A percentile compares a stretch with the other conserved stretches of the same genome.
phyloP scores from a whole-genome alignment of 352 stramenopile genomes.

The Pseudoperonospora humuli region DNA sequence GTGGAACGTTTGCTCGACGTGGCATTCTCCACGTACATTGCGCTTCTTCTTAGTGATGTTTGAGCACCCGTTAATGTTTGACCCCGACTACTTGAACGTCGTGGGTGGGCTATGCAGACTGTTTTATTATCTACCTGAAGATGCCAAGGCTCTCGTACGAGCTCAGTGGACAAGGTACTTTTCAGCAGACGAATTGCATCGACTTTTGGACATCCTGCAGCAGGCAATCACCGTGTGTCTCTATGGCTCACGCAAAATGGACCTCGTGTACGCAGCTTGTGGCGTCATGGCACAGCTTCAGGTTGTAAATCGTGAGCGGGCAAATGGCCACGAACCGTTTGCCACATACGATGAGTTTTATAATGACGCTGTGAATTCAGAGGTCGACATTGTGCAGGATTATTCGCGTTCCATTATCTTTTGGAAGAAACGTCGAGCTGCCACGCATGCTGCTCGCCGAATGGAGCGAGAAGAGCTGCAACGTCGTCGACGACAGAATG shows the following conservation, averaged over 20 bases:
- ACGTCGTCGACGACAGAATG: constrained; percentile 10
- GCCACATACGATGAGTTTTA: constrained; percentile 70
- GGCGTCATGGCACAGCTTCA: constrained; percentile 61
- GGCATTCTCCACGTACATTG: constrained; percentile 32
- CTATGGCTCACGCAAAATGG: constrained; percentile 62
- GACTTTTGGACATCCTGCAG: constrained; percentile 62
- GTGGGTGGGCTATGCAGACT: constrained; percentile 60
- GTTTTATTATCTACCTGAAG: constrained; percentile 47
- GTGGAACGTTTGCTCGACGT: constrained; percentile 72
- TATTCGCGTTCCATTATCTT: constrained; percentile 69
- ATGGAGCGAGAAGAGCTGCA: constrained; percentile 14
- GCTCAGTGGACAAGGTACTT: constrained; percentile 48
- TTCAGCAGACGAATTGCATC: constrained; percentile 51
- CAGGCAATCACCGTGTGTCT: constrained; percentile 72
- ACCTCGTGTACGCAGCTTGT: constrained; percentile 67
- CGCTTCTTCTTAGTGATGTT: constrained; percentile 72
- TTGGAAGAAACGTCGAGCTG: constrained; percentile 46
- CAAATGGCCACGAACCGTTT: constrained; percentile 27
- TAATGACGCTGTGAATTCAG: constrained; percentile 75
- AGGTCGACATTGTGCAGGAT: constrained; percentile 75
- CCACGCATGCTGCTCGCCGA: constrained; percentile 8
- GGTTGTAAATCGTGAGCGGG: constrained; percentile 41
- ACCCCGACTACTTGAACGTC: constrained; percentile 68
- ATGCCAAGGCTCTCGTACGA: constrained; percentile 46
- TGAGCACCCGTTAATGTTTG: constrained; percentile 65